A percentile compares a stretch with the other conserved stretches of the same genome.
phyloP scores from a whole-genome alignment of 1,284 basidiomycete species.

The Thelephora terrestris region DNA sequence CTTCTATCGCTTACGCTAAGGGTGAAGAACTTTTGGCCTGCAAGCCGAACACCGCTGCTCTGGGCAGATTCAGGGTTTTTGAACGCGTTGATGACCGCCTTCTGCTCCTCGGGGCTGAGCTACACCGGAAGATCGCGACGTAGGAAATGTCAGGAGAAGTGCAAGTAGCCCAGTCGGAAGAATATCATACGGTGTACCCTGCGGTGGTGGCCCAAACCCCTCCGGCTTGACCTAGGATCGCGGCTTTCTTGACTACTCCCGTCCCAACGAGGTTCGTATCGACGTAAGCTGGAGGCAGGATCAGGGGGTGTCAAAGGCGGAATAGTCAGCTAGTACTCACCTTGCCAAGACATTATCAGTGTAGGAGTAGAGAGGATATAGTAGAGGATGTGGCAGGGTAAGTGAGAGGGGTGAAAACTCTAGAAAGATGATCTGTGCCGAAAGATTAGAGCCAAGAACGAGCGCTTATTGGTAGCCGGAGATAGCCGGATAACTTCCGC shows the following conservation, averaged over 20 bases:
- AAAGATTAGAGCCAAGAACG: not conserved
- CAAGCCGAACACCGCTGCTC: slow-evolving; percentile 59
- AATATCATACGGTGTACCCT: slow-evolving; percentile 60
- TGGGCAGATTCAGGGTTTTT: slow-evolving; percentile 33
- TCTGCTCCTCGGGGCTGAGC: slow-evolving; percentile 74
- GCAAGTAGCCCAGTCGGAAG: slow-evolving; percentile 4
- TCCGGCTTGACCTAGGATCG: slow-evolving; percentile 79
- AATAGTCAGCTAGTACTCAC: slow-evolving; percentile 13
- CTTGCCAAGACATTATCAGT: slow-evolving; percentile 29
- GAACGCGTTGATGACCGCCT: slow-evolving; percentile 50
- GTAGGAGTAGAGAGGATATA: too few species aligned
- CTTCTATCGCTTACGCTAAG: slow-evolving; percentile 49
- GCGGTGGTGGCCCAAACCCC: slow-evolving; percentile 80
- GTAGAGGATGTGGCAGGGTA: too few species aligned
- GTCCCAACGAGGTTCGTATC: slow-evolving; percentile 78
- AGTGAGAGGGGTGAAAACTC: too few species aligned
- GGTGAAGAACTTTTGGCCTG: slow-evolving; percentile 75
- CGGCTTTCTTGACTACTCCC: slow-evolving; percentile 68
- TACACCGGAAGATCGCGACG: slow-evolving; percentile 21
- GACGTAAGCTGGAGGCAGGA: slow-evolving; percentile 59
- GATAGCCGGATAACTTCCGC: not conserved
- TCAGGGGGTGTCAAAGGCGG: not conserved
- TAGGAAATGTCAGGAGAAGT: not conserved
- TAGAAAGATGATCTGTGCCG: too few species aligned
- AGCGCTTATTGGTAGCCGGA: not conserved